phyloP scores from a whole-genome alignment of 768 basidiomycete species.

The Lactifluus piperatus region DNA sequence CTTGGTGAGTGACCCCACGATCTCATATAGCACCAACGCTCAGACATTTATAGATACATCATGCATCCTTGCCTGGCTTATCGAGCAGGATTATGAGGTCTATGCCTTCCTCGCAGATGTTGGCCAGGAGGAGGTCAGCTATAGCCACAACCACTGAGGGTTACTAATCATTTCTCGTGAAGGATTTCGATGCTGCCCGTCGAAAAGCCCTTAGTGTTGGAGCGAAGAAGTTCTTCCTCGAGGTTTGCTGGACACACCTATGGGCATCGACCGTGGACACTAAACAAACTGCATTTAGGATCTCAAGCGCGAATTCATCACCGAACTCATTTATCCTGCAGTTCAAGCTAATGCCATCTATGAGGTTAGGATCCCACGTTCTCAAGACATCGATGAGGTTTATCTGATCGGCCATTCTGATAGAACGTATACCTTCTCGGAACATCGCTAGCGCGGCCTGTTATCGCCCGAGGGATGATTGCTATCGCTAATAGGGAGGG shows the following conservation, averaged over 20 bases:
- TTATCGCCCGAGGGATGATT: constrained; percentile 99
- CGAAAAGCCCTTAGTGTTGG: constrained; percentile 85
- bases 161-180: constrained; percentile 13
- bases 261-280: not conserved
- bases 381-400: not conserved
- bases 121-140: constrained; percentile 74
- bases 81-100: constrained; percentile 97
- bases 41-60: constrained; percentile 67
- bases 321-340: constrained; percentile 95
- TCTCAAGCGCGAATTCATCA: constrained; percentile 89
- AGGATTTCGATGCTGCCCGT: constrained; percentile 92
- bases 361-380: constrained; percentile 47
- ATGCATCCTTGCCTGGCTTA: constrained; percentile 98
- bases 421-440: constrained; percentile 96
- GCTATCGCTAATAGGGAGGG: constrained; percentile 80
- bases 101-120: constrained; percentile 96
- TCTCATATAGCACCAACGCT: not conserved
- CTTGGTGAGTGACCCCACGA: constrained; percentile 55
- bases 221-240: constrained; percentile 92
- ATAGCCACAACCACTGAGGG: not conserved
- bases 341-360: constrained; percentile 99
- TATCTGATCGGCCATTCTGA: not conserved
- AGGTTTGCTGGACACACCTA: constrained; percentile 35
- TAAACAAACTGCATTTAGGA: constrained; percentile 44
- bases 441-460: constrained; percentile 94